Conservation (phyloP, 257 asterid species). For the Nicotiana undulata region DNA sequence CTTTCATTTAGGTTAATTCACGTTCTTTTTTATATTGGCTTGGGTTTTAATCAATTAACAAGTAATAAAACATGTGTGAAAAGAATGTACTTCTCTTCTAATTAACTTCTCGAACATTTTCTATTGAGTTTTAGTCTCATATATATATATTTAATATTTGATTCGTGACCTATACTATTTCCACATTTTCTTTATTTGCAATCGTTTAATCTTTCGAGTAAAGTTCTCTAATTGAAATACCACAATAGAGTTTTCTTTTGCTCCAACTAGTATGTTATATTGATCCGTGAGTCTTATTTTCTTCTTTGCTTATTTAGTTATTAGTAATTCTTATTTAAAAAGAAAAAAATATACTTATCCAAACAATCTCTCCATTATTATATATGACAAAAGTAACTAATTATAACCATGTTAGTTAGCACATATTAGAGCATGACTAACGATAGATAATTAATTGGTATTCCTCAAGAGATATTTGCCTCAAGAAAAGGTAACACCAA, state of each 20-base stretch:
- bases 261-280: too few species aligned
- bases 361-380: not conserved
- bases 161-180: not conserved
- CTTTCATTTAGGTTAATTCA: not conserved
- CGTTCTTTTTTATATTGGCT: not conserved
- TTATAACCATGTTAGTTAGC: not conserved
- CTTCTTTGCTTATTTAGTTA: too few species aligned
- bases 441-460: not conserved
- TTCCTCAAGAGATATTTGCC: not conserved
- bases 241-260: not conserved
- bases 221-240: not conserved
- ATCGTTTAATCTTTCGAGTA: too few species aligned
- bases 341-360: not conserved
- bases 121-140: not conserved
- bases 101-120: not conserved
- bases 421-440: not conserved
- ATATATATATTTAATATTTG: not conserved
- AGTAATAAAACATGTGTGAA: not conserved
- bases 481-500: slow-evolving; percentile 4
- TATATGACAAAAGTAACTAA: not conserved
- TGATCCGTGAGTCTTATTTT: too few species aligned
- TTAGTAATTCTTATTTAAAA: too few species aligned
- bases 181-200: not conserved
- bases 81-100: not conserved
- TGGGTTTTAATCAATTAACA: not conserved